A percentile compares a stretch with the other conserved stretches of the same genome.
phyloP scores from a whole-genome alignment of 768 basidiomycete genomes.

The Sistotremastrum niveocremeum region DNA sequence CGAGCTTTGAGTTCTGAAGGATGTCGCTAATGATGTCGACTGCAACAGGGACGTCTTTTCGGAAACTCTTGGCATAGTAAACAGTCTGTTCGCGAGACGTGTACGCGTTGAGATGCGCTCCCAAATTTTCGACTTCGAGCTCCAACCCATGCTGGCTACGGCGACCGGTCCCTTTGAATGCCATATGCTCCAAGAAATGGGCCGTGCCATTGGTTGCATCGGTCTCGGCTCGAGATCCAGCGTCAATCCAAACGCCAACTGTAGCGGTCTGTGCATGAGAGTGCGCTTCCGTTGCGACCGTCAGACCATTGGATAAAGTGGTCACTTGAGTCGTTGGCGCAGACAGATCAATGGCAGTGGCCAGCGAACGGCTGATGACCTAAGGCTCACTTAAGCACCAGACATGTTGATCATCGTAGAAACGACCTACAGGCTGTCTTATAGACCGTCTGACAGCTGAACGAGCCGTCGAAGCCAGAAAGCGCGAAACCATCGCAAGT shows the following conservation, averaged over 20 bases:
- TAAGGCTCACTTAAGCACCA: too few relatives aligned
- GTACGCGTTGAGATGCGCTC: conserved; percentile 95
- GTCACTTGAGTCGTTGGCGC: conserved; percentile 81
- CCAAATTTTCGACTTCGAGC: conserved; percentile 95
- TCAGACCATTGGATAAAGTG: conserved; percentile 88
- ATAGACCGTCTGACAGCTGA: too few relatives aligned
- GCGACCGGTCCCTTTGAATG: conserved; percentile 88
- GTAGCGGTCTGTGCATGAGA: conserved; percentile 91
- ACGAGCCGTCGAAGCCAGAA: too few relatives aligned
- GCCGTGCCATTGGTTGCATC: conserved; percentile 91
- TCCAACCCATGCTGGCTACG: conserved; percentile 85
- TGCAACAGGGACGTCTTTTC: conserved; percentile 78
- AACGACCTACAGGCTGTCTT: too few relatives aligned
- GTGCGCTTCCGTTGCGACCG: conserved; percentile 85
- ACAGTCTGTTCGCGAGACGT: conserved; percentile 98
- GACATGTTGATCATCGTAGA: too few relatives aligned
- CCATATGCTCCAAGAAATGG: conserved; percentile 98
- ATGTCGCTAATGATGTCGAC: conserved; percentile 99
- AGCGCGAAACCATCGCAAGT: too few relatives aligned
- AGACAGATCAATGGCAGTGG: conserved; percentile 51
- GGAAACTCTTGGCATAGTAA: conserved; percentile 98
- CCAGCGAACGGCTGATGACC: conserved; percentile 38
- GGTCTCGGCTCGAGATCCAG: conserved; percentile 93
- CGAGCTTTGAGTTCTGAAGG: conserved; percentile 91
- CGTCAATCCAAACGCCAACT: conserved; percentile 99